Base-by-base conservation (phyloP, 345 rosid genomes). In the Zanthoxylum bungeanum region DNA sequence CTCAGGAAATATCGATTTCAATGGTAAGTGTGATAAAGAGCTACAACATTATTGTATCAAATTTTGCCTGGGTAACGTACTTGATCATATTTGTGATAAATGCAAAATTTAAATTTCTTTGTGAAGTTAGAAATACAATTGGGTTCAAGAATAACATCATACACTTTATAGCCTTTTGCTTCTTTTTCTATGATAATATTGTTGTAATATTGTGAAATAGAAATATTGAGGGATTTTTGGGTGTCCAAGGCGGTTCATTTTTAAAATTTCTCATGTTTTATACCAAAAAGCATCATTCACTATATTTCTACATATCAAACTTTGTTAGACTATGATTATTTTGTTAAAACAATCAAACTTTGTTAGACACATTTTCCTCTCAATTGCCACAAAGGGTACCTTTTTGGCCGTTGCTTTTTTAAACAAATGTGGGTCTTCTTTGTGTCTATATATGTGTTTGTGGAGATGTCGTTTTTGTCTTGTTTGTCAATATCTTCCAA, bases 1-100 rank as follows among this genome's bases (percentile, higher is more conserved):
- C 50, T 79, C 71, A 85, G 69, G 77, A 90, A 79, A 75, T 91
- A 89, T 73, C 74, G 71, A 73, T 77, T 66, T 37, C 98, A 93
- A 27, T 84, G 93, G 94, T 93, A 77, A 74, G 84, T 42, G 40
- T 70, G 28, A 40, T 59, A 44, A 57, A 70, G 57, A 7, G 31
- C 25, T 5, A 47, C 33, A 21, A 46, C 28, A 10, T 2, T 69
- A 56, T 17, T 27, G 4, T 37, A 25, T 64, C 1, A 8, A n/a
- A 64, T 9, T 46, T 27, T 28, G 55, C 27, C 47, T n/a, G 22
- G 7, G 30, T 27, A 62, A 40, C n/a, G n/a, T n/a, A n/a, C 33
- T 34, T 59, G 11, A 31, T 60, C 42, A 2, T 60, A 60, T 60
- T 9, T 34, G 16, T 60, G 25, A 60, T 33, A 21, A n/a, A 5